phyloP scores from a whole-genome alignment of 1,139 yeast species.

The Candida freyschussii region DNA sequence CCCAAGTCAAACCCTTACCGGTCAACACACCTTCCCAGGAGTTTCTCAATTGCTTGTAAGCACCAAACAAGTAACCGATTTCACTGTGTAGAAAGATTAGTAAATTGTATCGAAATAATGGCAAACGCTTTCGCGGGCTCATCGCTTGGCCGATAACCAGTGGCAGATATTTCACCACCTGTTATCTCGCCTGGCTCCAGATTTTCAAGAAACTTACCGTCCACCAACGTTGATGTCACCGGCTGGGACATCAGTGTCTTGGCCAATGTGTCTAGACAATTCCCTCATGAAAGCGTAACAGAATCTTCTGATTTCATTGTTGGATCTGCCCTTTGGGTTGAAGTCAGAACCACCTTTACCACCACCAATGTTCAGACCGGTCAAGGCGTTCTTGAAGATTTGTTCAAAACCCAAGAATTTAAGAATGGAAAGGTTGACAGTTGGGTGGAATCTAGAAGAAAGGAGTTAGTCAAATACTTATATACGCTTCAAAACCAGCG shows the following conservation, averaged over 20 bases:
- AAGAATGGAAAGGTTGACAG: slow-evolving; percentile 90
- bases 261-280: slow-evolving; percentile 93
- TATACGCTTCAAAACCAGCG: too few species aligned
- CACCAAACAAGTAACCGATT: slow-evolving; percentile 89
- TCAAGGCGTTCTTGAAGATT: slow-evolving; percentile 95
- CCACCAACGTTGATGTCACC: slow-evolving; percentile 60
- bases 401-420: slow-evolving; percentile 98
- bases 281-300: slow-evolving; percentile 95
- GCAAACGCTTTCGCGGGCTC: too few species aligned
- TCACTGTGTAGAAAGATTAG: too few species aligned
- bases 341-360: slow-evolving; percentile 99
- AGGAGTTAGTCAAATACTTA: too few species aligned
- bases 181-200: too few species aligned
- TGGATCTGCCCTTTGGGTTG: slow-evolving; percentile 93
- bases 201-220: too few species aligned
- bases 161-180: too few species aligned
- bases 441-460: slow-evolving; percentile 95
- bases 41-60: slow-evolving; percentile 89
- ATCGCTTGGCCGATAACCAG: too few species aligned
- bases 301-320: slow-evolving; percentile 93
- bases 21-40: slow-evolving; percentile 96
- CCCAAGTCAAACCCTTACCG: slow-evolving; percentile 97
- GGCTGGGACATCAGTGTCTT: slow-evolving; percentile 96
- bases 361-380: slow-evolving; percentile 98
- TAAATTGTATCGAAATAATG: too few species aligned